Conservation (phyloP, 768 basidiomycete species). For the Scleroderma bovista region DNA sequence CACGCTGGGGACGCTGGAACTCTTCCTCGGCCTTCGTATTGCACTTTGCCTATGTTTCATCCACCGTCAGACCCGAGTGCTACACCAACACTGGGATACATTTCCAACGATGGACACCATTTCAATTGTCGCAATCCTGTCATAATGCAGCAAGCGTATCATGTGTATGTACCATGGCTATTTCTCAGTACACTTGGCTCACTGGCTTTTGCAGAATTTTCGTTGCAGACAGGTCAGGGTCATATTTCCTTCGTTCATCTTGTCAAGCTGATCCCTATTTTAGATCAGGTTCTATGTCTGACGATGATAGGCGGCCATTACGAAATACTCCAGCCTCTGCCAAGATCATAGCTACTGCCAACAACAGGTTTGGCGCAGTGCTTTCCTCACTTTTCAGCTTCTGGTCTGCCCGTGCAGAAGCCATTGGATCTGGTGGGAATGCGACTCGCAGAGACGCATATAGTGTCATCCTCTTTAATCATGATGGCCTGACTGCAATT, state of each 20-base stretch:
- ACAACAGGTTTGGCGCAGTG: constrained; percentile 49
- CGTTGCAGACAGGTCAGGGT: constrained; percentile 42
- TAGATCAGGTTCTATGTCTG: constrained; percentile 45
- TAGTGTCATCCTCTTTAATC: constrained; percentile 42
- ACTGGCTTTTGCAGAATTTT: constrained; percentile 35
- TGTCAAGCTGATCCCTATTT: constrained; percentile 28
- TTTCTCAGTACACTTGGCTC: not conserved
- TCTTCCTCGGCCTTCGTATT: constrained; percentile 45
- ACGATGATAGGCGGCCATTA: constrained; percentile 35
- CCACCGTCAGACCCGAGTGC: constrained; percentile 20
- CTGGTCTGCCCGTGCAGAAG: constrained; percentile 42
- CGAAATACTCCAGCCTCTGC: constrained; percentile 31
- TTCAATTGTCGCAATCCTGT: constrained; percentile 50
- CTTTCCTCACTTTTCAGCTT: constrained; percentile 45
- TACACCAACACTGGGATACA: constrained; percentile 34
- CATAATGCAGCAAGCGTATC: constrained; percentile 45
- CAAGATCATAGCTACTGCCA: constrained; percentile 24
- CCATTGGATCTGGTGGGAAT: constrained; percentile 28
- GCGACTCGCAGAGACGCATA: constrained; percentile 30
- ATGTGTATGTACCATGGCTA: constrained; percentile 41
- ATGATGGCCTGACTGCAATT: constrained; percentile 15
- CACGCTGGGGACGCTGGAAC: constrained; percentile 35
- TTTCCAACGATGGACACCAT: constrained; percentile 52
- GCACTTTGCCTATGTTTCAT: constrained; percentile 53
- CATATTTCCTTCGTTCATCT: not conserved